phyloP scores from a whole-genome alignment of 305 asterid genomes.

The Withania somnifera region DNA sequence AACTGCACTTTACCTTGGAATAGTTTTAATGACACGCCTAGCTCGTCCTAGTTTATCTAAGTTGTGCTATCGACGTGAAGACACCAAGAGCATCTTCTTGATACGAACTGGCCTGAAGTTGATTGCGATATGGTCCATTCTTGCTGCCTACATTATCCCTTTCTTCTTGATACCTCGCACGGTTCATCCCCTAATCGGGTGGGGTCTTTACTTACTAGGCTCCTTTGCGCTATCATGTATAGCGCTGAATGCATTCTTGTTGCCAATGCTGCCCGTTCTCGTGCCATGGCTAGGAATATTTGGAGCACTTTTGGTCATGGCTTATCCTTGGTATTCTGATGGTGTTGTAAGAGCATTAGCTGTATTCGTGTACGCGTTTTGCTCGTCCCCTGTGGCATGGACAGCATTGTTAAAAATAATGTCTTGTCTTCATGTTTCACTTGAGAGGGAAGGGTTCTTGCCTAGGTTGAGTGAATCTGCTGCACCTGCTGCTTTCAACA shows the following conservation, averaged over 20 bases:
- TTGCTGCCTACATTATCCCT: slow-evolving; percentile 59
- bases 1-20: slow-evolving; percentile 52
- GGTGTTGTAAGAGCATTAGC: slow-evolving; percentile 74
- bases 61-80: slow-evolving; percentile 54
- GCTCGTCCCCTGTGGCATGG: slow-evolving; percentile 56
- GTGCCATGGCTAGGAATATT: slow-evolving; percentile 56
- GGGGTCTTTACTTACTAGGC: slow-evolving; percentile 74
- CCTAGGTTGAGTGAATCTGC: slow-evolving; percentile 55
- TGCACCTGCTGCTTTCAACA: slow-evolving; percentile 46
- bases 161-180: slow-evolving; percentile 67
- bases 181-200: slow-evolving; percentile 68
- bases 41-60: slow-evolving; percentile 71
- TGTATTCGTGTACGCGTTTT: slow-evolving; percentile 62
- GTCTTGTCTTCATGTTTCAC: slow-evolving; percentile 49
- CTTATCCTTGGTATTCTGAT: slow-evolving; percentile 62
- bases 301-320: slow-evolving; percentile 70
- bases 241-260: slow-evolving; percentile 45
- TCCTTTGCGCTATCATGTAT: slow-evolving; percentile 42
- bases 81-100: slow-evolving; percentile 41
- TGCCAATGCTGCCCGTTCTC: slow-evolving; percentile 58
- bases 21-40: slow-evolving; percentile 49
- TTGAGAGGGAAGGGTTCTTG: slow-evolving; percentile 73
- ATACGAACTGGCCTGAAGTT: slow-evolving; percentile 56
- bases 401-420: slow-evolving; percentile 32
- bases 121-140: slow-evolving; percentile 58